Evolutionary conservation across 805 yeast genomes (phyloP), one percentile per base, ranked within the genome.

Genomic region (Starmera amethionina): DNA sequence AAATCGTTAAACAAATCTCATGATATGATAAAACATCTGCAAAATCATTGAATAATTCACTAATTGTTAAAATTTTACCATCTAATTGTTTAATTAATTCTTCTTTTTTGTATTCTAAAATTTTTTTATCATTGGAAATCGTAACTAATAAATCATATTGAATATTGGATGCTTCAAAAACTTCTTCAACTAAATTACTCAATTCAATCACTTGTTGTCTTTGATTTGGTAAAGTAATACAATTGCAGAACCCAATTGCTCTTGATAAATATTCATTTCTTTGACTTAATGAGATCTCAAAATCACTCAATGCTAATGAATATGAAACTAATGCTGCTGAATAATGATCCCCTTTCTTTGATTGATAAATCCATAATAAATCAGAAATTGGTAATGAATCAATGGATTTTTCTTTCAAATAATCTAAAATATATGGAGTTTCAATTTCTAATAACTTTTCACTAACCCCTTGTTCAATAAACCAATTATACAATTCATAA

Each of bases 401-500:
- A 28, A 67, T 59, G 0, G 90, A 67, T 42, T 73, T 76, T 52
- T 79, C 84, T 49, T 79, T 78, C 55, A 93, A 71, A 51, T 84
- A 93, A 25, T 82, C 77, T 44, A 86, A 67, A 32, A 93, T 76
- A 52, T 68, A 90, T 11, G 89, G 84, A 0, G 97, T 86, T 40
- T 85, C 83, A 42, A 90, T 72, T 36, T 82, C 85, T 43, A 90
- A 67, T 35, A 93, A 64, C 45, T 84, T 75, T 41, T 82, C 93
- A 45, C 85, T 80, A 27, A 78, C 73, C 4, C 86, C 89, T 53
- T 84, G 85, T 35, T 70, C 63, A 30, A 87, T 80, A 50, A 87
- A 79, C 97, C 97, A 93, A 57, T 86, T 90, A 59, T 93, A 93
- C 47, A 93, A 74, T 47, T 85, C 84, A 61, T 80, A 87, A 48